phyloP scores from a whole-genome alignment of 2,329 filamentous ascomycete genomes.

The Colletotrichum scovillei region DNA sequence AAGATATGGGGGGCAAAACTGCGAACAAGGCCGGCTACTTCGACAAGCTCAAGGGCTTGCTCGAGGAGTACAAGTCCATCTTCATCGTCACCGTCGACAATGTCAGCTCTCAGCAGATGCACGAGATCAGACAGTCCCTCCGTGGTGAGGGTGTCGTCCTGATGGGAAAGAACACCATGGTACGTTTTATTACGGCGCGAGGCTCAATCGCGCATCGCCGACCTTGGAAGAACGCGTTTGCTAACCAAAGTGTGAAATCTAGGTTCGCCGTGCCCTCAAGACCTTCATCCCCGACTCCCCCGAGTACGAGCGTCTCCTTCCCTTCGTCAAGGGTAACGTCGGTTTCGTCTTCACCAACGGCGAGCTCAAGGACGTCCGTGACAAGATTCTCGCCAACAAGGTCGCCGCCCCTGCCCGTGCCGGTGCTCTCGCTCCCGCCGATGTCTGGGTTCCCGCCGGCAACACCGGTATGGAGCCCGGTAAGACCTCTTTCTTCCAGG shows the following conservation, averaged over 20 bases:
- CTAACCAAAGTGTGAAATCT: conserved; percentile 17
- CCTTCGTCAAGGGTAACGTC: conserved; percentile 96
- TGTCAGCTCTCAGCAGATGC: conserved; percentile 99
- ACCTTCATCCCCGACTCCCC: conserved; percentile 90
- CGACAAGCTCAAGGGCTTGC: conserved; percentile 98
- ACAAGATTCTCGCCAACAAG: conserved; percentile 96
- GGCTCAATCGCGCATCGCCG: not conserved
- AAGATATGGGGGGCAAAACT: conserved; percentile 99
- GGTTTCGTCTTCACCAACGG: conserved; percentile 99
- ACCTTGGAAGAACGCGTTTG: not conserved
- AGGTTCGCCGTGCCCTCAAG: conserved; percentile 97
- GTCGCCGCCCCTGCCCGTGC: conserved; percentile 98
- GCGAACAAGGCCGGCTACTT: conserved; percentile 97
- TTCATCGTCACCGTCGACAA: conserved; percentile 99
- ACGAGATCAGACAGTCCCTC: conserved; percentile 96
- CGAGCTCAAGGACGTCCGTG: conserved; percentile 91
- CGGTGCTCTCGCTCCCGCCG: conserved; percentile 91
- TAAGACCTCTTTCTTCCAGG: conserved; percentile 99
- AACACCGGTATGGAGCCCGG: conserved; percentile 99
- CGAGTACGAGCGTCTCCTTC: conserved; percentile 98
- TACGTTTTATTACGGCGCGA: conserved; percentile 52
- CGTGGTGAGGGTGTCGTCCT: conserved; percentile 93
- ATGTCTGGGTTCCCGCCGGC: conserved; percentile 96
- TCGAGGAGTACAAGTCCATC: conserved; percentile 96
- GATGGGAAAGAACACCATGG: conserved; percentile 99